phyloP scores from a whole-genome alignment of 305 asterid species.

The Withania somnifera region DNA sequence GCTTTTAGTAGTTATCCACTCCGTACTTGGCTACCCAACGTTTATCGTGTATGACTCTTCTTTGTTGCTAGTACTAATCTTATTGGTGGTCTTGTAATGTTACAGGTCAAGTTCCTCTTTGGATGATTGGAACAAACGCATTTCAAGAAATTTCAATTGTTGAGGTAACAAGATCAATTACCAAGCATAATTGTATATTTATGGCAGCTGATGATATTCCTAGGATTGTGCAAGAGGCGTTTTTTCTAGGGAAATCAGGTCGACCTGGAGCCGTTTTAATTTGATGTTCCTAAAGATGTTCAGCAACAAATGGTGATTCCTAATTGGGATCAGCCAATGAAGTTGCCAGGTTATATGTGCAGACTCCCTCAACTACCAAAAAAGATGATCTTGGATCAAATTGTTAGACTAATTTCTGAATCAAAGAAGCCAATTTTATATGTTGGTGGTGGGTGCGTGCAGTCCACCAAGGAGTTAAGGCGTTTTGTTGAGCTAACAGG shows the following conservation, averaged over 20 bases:
- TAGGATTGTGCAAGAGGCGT: conserved; percentile 34
- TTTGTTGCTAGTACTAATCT: background rate
- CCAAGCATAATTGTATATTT: conserved; percentile 39
- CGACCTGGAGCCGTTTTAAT: conserved; percentile 43
- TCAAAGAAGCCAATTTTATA: conserved; percentile 36
- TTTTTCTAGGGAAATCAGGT: conserved; percentile 27
- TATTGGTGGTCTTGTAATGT: conserved; percentile 28
- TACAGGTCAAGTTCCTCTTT: conserved; percentile 46
- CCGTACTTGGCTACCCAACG: too few relatives aligned
- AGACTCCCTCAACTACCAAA: conserved; percentile 30
- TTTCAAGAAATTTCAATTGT: conserved; percentile 43
- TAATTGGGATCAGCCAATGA: conserved; percentile 37
- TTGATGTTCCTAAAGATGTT: conserved; percentile 39
- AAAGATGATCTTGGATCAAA: conserved; percentile 15
- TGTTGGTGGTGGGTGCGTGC: conserved; percentile 38
- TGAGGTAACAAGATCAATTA: conserved; percentile 39
- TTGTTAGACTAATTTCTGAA: conserved; percentile 25
- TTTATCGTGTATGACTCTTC: background rate
- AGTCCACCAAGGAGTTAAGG: conserved; percentile 27
- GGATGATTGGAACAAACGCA: conserved; percentile 41
- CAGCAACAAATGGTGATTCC: conserved; percentile 35
- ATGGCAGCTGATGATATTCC: conserved; percentile 35
- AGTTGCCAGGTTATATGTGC: conserved; percentile 20
- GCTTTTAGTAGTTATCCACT: too few relatives aligned
- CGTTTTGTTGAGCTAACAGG: conserved; percentile 29